Percentiles rank a stretch among this genome's conserved stretches.
These are phyloP conservation scores for Cubamyces lactineus DNA, from an alignment of 768 basidiomycete species.

Conservation along the genomic window DNA sequence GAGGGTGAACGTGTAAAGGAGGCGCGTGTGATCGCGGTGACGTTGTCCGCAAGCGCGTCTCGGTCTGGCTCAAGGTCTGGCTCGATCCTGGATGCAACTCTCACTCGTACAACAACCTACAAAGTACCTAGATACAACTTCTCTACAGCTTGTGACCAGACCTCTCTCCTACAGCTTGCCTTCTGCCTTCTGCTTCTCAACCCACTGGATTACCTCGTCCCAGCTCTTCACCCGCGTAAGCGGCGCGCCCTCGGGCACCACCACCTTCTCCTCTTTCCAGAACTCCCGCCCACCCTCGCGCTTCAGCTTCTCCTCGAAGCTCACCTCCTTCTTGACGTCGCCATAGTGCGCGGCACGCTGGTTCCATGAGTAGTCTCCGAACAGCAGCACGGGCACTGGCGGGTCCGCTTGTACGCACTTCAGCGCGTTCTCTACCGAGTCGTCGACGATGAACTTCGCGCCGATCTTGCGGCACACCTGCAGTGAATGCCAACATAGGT, in stretches of 20 bases:
- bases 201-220: slow-evolving; percentile 57
- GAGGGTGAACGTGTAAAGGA: background rate
- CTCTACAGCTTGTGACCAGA: background rate
- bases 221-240: slow-evolving; percentile 64
- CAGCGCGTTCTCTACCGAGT: slow-evolving; percentile 78
- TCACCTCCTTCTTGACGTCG: slow-evolving; percentile 54
- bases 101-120: slow-evolving; percentile 2
- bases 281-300: slow-evolving; percentile 53
- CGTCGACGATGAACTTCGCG: slow-evolving; percentile 74
- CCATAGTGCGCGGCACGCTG: slow-evolving; percentile 51
- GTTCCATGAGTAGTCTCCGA: slow-evolving; percentile 81
- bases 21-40: background rate
- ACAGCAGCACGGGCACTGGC: slow-evolving; percentile 67
- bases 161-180: slow-evolving; percentile 6
- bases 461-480: slow-evolving; percentile 68
- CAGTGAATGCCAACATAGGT: background rate
- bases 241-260: slow-evolving; percentile 52
- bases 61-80: background rate
- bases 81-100: background rate
- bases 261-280: slow-evolving; percentile 57
- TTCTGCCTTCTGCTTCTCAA: slow-evolving; percentile 35
- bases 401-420: slow-evolving; percentile 52
- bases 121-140: background rate
- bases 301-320: slow-evolving; percentile 53
- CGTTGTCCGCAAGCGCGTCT: slow-evolving; percentile 1